Base-by-base conservation (phyloP, 2,329 filamentous ascomycete genomes). In the Xylariaceae sp. region DNA sequence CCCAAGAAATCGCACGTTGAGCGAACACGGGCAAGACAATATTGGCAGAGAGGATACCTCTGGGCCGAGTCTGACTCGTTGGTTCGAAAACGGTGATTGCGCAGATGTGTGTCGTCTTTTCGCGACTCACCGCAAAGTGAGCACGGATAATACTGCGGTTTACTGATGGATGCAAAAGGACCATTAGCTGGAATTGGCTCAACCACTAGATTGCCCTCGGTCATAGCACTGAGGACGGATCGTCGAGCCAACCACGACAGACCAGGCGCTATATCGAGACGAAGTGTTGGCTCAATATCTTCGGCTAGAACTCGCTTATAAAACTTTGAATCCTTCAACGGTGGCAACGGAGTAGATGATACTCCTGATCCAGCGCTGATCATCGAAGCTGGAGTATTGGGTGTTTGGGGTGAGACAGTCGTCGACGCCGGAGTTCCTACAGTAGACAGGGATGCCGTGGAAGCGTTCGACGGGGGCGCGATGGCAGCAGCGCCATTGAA, bases 211-310 rank as follows among this genome's bases (percentile, higher is more conserved):
- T 84, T 87, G 11, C 93, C 93, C 36, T 95, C 89, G 17, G 87
- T 88, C 59, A 99, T 88, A 47, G 90, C 86, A 55, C 81, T 87
- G 36, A 96, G 71, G 5, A 97, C 91, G 6, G 87, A 89, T 51
- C 94, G 86, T 42, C 93, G 87, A 45, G 90, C 91, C 43, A 99
- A 80, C 90, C 94, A 99, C 1, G 91, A 97, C 28, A 99, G 81
- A 0, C 92, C 90, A 0, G 94, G 94, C 0, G 94, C 92, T 2
- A 84, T 81, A 68, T 99, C 94, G 3, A 99, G 81, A 40, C 94
- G 86, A 10, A 99, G 75, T 0, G 94, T 96, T 0, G 94, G 94
- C 67, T 99, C 94, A 51, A 99, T 90, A 65, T 99, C 94, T 69
- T 99, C 94, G 17, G 83, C 80, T 22, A 97, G 72, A 6, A 86